phyloP scores from a whole-genome alignment of 495 filamentous ascomycete genomes.

The Neurospora sp. region DNA sequence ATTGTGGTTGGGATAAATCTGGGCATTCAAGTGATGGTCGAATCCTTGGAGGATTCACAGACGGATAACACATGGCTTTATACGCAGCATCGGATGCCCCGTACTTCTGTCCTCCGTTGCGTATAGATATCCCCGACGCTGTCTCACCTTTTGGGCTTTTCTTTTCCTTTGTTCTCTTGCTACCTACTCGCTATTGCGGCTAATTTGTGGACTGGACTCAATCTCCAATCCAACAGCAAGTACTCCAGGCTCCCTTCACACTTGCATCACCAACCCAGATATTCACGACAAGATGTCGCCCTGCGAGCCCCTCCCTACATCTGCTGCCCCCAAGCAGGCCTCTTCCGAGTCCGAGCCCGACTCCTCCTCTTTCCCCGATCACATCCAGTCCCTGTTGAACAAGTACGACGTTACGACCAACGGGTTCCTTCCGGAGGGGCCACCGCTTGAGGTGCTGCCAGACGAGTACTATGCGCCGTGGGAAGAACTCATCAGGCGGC shows the following conservation, averaged over 20 bases:
- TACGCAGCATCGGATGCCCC: no score
- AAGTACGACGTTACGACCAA: slow-evolving; percentile 27
- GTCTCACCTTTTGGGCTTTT: background rate
- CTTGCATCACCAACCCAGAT: background rate
- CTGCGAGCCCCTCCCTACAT: slow-evolving; percentile 3
- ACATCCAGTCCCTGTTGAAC: background rate
- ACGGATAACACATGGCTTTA: no score
- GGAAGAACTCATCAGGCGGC: slow-evolving; percentile 60
- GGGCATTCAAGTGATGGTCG: no score
- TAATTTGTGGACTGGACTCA: background rate
- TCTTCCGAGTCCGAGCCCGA: background rate
- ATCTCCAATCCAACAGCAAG: no score
- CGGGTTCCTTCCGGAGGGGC: slow-evolving; percentile 69
- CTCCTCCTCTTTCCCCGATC: background rate
- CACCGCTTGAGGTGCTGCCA: slow-evolving; percentile 57
- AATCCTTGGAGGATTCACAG: no score
- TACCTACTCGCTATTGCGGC: background rate
- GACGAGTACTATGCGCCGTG: slow-evolving; percentile 72
- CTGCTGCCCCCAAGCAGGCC: background rate
- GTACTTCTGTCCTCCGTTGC: background rate
- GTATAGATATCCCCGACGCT: background rate
- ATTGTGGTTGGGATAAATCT: no score
- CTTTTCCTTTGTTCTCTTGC: background rate
- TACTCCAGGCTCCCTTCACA: no score
- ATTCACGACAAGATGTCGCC: slow-evolving; percentile 9